A percentile compares a stretch with the other conserved stretches of the same genome.
Evolutionary conservation across 2,329 filamentous ascomycete species (phyloP).

Genomic region (Aspergillus niger): DNA sequence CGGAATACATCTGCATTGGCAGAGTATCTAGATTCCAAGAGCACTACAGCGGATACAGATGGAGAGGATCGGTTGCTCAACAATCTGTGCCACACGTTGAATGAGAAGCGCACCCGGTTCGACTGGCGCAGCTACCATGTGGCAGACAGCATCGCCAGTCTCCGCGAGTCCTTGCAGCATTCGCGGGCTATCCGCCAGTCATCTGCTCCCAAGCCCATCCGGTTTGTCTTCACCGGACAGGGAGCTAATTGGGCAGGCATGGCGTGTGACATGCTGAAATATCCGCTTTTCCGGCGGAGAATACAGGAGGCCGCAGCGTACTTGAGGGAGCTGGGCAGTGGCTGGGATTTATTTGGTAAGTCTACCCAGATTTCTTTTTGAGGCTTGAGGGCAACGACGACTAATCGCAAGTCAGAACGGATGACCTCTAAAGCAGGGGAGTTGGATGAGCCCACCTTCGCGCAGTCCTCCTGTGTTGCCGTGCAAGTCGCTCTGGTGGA

Average conservation of each 20-base stretch:
- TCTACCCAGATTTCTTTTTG: neutral
- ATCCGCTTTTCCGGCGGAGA: constrained; percentile 16
- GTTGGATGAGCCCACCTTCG: constrained; percentile 13
- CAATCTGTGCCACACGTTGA: constrained; percentile 21
- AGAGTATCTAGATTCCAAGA: constrained; percentile 10
- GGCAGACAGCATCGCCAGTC: constrained; percentile 10
- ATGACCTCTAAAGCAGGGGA: constrained; percentile 23
- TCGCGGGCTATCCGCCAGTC: constrained; percentile 15
- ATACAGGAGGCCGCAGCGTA: neutral
- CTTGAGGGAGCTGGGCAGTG: neutral
- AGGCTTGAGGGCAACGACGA: too few species aligned
- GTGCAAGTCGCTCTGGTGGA: constrained; percentile 33
- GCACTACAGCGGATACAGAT: neutral
- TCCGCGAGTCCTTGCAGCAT: neutral
- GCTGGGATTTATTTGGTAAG: neutral
- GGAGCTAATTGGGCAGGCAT: constrained; percentile 48
- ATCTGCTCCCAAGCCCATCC: constrained; percentile 16
- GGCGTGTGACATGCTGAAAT: constrained; percentile 41
- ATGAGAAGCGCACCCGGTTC: constrained; percentile 19
- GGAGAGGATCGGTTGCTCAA: neutral
- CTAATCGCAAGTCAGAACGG: neutral
- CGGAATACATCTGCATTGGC: constrained; percentile 16
- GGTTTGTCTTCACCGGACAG: constrained; percentile 47
- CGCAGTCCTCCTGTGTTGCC: constrained; percentile 28
- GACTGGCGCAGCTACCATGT: constrained; percentile 24